phyloP scores from a whole-genome alignment of 306 rosid genomes.

The Cucurbita ficifolia region DNA sequence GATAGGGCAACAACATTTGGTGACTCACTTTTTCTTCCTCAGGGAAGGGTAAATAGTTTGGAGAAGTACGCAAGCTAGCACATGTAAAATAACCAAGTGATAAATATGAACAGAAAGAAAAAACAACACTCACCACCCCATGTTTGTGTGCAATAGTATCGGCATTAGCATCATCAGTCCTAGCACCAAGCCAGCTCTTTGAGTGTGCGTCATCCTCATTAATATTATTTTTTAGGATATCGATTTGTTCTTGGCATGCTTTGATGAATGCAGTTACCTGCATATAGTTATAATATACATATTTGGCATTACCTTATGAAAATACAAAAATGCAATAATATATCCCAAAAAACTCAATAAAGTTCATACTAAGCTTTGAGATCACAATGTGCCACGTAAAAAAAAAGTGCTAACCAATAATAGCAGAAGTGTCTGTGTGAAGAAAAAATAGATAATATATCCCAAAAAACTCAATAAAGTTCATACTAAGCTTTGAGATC shows the following conservation, averaged over 20 bases:
- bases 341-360: not conserved
- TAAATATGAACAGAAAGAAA: conserved; percentile 6
- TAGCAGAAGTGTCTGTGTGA: not conserved
- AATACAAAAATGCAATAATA: conserved; percentile 4
- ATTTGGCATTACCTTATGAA: not conserved
- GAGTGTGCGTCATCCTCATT: conserved; percentile 50
- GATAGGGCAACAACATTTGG: not conserved
- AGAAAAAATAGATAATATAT: not conserved
- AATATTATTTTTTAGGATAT: conserved; percentile 67
- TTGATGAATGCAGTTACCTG: conserved; percentile 84
- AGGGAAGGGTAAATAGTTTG: not conserved
- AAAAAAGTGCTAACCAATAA: not conserved
- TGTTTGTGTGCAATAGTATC: conserved; percentile 92
- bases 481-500: not conserved
- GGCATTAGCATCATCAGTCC: conserved; percentile 44
- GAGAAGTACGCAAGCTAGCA: not conserved
- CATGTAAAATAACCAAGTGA: conserved; percentile 1
- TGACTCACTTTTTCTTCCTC: not conserved
- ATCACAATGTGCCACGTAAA: not conserved
- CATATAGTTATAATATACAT: conserved; percentile 8
- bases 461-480: not conserved
- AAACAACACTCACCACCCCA: conserved; percentile 74
- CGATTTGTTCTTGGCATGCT: conserved; percentile 88
- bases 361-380: not conserved
- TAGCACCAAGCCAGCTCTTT: conserved; percentile 77